Evolutionary conservation across 495 filamentous ascomycete genomes (phyloP).

Genomic region (Platismatia glauca): DNA sequence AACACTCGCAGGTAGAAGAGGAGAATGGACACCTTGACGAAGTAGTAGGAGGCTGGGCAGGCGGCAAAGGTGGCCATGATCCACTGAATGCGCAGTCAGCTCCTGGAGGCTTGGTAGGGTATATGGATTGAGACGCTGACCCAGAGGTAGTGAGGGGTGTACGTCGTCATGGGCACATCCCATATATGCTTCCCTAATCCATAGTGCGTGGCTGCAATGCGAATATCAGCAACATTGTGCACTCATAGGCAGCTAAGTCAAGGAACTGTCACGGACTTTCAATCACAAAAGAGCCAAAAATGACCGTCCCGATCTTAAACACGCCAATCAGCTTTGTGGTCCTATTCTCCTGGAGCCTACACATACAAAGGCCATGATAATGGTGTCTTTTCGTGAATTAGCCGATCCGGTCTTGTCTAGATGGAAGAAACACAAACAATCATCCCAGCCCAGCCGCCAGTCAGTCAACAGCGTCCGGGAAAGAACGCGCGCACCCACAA

Average conservation of each 20-base stretch:
- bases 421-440: conserved; percentile 1
- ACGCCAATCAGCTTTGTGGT: background rate
- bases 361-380: conserved; percentile 14
- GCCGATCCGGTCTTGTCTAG: background rate
- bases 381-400: conserved; percentile 4
- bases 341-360: background rate
- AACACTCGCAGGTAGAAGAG: conserved; percentile 19
- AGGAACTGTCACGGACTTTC: conserved; percentile 5
- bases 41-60: conserved; percentile 18
- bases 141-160: conserved; percentile 13
- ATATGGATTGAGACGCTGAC: background rate
- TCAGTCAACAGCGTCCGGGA: conserved; percentile 16
- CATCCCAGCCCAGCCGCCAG: conserved; percentile 19
- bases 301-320: conserved; percentile 13
- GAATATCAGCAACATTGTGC: background rate
- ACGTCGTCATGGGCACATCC: conserved; percentile 9
- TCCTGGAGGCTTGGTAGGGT: background rate
- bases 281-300: conserved; percentile 16
- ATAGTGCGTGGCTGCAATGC: conserved; percentile 11
- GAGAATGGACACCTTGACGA: conserved; percentile 18
- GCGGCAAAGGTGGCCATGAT: conserved; percentile 18
- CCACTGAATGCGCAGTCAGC: conserved; percentile 10
- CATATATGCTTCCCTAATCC: conserved; percentile 18
- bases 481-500: conserved; percentile 13
- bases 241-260: background rate